phyloP scores from a whole-genome alignment of 139 green algal species.

The Tetraselmis chui region DNA sequence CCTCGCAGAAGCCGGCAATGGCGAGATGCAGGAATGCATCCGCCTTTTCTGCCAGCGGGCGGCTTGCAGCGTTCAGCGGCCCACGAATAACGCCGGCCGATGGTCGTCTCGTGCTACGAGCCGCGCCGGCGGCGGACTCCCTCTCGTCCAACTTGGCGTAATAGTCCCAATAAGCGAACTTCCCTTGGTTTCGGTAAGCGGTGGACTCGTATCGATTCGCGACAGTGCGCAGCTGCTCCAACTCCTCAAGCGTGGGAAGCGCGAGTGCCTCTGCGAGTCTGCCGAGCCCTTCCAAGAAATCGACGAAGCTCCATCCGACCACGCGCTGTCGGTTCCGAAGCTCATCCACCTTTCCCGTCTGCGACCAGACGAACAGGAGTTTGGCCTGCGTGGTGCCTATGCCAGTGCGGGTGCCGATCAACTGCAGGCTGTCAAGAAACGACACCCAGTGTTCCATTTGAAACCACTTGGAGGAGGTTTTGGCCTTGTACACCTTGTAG shows the following conservation, averaged over 20 bases:
- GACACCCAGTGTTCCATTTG: neutral
- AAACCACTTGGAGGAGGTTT: neutral
- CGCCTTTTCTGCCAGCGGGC: neutral
- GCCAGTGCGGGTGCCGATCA: neutral
- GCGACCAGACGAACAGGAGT: neutral
- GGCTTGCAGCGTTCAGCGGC: neutral
- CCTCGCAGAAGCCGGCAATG: neutral
- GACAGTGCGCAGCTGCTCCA: neutral
- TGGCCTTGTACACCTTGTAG: neutral
- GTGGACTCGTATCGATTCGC: neutral
- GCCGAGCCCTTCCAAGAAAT: neutral
- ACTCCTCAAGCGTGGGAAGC: neutral
- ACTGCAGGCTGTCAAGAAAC: neutral
- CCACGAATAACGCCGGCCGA: neutral
- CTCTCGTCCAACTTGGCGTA: too few relatives aligned
- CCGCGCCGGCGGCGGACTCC: too few relatives aligned
- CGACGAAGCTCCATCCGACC: neutral
- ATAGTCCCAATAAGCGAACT: neutral
- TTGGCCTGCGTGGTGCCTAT: neutral
- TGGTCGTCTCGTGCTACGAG: neutral
- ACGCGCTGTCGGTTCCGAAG: neutral
- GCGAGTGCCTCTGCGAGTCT: neutral
- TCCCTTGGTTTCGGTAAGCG: neutral
- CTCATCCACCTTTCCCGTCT: neutral
- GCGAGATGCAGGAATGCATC: neutral